phyloP scores from a whole-genome alignment of 2,329 filamentous ascomycete genomes.

The Tricladium varicosporioides region DNA sequence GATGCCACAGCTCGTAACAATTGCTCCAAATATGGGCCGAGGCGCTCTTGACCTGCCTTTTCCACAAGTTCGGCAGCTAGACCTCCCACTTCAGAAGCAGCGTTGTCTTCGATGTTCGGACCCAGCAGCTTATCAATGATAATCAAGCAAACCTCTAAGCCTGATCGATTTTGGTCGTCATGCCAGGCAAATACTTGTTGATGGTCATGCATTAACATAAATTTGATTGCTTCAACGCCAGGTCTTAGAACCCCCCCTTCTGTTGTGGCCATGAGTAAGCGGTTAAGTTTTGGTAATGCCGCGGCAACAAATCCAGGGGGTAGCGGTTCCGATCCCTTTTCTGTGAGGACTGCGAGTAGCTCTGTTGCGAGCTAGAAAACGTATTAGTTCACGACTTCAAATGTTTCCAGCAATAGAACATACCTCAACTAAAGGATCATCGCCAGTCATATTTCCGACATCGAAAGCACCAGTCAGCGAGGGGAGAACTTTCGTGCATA shows the following conservation, averaged over 20 bases:
- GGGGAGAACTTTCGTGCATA: slow-evolving; percentile 85
- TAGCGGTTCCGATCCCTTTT: slow-evolving; percentile 81
- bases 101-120: slow-evolving; percentile 82
- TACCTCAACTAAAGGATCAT: slow-evolving; percentile 78
- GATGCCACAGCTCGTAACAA: slow-evolving; percentile 86
- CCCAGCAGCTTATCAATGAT: slow-evolving; percentile 91
- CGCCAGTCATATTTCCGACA: slow-evolving; percentile 79
- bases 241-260: slow-evolving; percentile 88
- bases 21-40: slow-evolving; percentile 87
- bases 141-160: slow-evolving; percentile 82
- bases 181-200: slow-evolving; percentile 87
- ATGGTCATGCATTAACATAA: slow-evolving; percentile 85
- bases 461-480: slow-evolving; percentile 87
- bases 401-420: slow-evolving; percentile 27
- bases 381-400: slow-evolving; percentile 21
- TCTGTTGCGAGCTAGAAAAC: slow-evolving; percentile 69
- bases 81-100: slow-evolving; percentile 92
- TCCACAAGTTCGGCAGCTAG: slow-evolving; percentile 93
- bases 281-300: slow-evolving; percentile 82
- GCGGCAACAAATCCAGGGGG: slow-evolving; percentile 82
- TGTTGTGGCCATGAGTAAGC: slow-evolving; percentile 76
- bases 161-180: slow-evolving; percentile 75
- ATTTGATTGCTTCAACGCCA: slow-evolving; percentile 81
- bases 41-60: slow-evolving; percentile 85
- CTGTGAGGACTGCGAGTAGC: slow-evolving; percentile 74